These are phyloP conservation scores for Trichoderma sp. DNA, from an alignment of 2,329 filamentous ascomycete genomes.

Conservation along the genomic window DNA sequence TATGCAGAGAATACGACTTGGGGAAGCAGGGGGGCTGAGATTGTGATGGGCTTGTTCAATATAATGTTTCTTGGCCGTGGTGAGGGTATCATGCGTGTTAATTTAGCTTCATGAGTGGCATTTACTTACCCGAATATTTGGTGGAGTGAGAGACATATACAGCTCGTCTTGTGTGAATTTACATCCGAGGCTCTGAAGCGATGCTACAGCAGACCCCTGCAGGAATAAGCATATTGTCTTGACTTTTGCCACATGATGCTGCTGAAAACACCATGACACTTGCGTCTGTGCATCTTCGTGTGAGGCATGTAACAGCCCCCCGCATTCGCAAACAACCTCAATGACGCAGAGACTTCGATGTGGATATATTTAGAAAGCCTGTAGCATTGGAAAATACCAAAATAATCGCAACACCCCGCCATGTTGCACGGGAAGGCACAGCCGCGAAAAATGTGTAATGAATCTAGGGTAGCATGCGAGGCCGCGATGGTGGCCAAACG, in stretches of 20 bases:
- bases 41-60: neutral
- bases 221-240: constrained; percentile 22
- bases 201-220: neutral
- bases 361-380: neutral
- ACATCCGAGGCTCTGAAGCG: neutral
- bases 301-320: neutral
- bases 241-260: neutral
- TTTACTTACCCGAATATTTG: neutral
- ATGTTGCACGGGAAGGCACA: neutral
- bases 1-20: neutral
- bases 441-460: neutral
- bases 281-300: neutral
- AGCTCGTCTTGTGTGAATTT: neutral
- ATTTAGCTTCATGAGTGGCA: neutral
- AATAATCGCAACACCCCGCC: neutral
- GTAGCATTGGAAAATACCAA: neutral
- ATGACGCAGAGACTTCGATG: neutral
- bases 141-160: neutral
- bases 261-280: neutral
- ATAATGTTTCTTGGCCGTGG: neutral
- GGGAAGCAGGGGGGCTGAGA: neutral
- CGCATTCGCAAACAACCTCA: neutral
- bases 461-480: neutral
- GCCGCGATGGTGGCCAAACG: neutral
- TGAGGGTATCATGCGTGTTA: neutral